These are phyloP conservation scores for Tuctoria greenei DNA, from an alignment of 176 grass and related monocot genomes.

Conservation along the genomic window DNA sequence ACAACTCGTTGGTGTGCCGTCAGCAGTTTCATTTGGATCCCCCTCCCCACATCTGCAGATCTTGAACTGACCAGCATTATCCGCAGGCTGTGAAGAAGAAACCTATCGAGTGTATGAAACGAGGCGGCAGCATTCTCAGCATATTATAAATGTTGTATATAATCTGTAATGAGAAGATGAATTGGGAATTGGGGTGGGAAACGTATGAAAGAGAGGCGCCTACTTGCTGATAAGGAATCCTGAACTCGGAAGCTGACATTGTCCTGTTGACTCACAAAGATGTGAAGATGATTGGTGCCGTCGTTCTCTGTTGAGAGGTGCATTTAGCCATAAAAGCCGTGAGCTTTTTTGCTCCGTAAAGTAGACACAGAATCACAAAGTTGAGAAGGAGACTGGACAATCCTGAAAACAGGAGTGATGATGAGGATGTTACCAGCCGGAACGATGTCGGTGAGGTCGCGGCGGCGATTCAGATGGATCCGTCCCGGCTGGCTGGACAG, in stretches of 20 bases:
- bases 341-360: not conserved
- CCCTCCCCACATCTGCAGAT: constrained; percentile 72
- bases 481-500: not conserved
- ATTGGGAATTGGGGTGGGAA: not conserved
- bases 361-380: not conserved
- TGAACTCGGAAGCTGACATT: constrained; percentile 64
- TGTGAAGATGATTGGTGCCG: constrained; percentile 21
- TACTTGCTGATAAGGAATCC: constrained; percentile 63
- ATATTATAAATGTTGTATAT: not conserved
- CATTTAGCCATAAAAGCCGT: not conserved
- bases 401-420: not conserved
- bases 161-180: not conserved
- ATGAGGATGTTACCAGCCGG: not conserved
- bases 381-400: not conserved
- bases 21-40: constrained; percentile 71
- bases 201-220: constrained; percentile 8
- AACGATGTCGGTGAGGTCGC: not conserved
- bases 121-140: no score
- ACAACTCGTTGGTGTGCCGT: constrained; percentile 48
- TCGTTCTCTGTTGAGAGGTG: constrained; percentile 15
- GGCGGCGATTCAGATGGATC: not conserved
- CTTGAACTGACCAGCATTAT: constrained; percentile 64
- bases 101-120: constrained; percentile 54
- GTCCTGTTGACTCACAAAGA: constrained; percentile 16
- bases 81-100: constrained; percentile 57